Base-by-base conservation (phyloP, 129 eudicot genomes). In the Ambrosia trifida region DNA sequence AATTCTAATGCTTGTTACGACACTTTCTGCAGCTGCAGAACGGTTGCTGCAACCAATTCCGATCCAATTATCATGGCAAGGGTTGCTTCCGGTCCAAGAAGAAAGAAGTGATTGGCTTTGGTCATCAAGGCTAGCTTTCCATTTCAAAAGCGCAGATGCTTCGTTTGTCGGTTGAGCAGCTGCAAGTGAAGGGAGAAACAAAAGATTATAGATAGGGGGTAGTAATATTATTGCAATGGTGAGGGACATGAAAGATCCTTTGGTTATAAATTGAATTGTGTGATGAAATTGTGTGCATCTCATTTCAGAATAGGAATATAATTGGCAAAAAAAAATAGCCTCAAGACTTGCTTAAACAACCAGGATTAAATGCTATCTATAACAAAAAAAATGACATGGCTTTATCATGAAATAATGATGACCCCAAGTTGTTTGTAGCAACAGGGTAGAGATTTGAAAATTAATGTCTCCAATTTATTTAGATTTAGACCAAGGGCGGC, bases 41-140 rank as follows among this genome's bases (percentile, higher is more conserved):
- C 56, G 2, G 6, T 40, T 50, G 9, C 35, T 77, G 74, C 83
- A 82, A 43, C 79, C 35, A 68, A 82, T 74, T 30, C 86, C 86
- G 0, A 44, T 68, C 86, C 86, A 82, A 58, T 58, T 58, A 58
- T 16, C 44, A 28, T 24, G 40, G 59, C 86, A 82, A 24, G 86
- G 80, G 66, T 50, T 74, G 54, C 36, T 59, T 57, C 52, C 46
- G 17, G 35, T 67, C 83, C 83, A 74, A 3, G 83, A 80, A 2
- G 51, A 47, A 18, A 80, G 76, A 18, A 51, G 12, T 10, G 76
- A 45, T 6, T 61, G 61, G 60, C 61, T 80, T 8, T n/a, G 60
- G 46, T 58, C 68, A 50, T 49, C 60, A 62, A 80, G 78, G 69
- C 68, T 80, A 53, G 67, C 60, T 68, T 73, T 80, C 83, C 83